Evolutionary conservation across 208 protist genomes (phyloP), one percentile per base, ranked within the genome.

Genomic region (Crithidia bombi): DNA sequence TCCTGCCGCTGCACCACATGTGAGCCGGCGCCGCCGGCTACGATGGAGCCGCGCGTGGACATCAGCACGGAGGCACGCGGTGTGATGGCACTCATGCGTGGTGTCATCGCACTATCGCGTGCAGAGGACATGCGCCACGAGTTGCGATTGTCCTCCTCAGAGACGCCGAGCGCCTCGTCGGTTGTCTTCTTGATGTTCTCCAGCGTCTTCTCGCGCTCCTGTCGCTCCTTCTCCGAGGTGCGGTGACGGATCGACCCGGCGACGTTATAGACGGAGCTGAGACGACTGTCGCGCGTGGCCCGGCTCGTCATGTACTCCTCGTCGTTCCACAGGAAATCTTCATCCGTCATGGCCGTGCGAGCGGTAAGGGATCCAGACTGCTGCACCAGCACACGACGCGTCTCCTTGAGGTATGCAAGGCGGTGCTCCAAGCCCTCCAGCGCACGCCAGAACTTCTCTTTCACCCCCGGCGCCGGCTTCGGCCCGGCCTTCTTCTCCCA

Each of bases 401-500:
- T 57, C 11, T 81, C 67, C 59, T 68, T 78, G 44, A 83, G 62
- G 47, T 78, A 79, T 26, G 63, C 61, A 3, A 87, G 41, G 35
- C 82, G 85, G 58, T 81, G 75, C 69, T 87, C 85, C 15, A 91
- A 65, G 10, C 72, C 79, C 14, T 61, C 62, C 5, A 90, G 61
- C 33, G 52, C 68, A 36, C 62, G 74, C 33, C 64, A 67, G 32
- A 90, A 39, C 33, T 62, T 67, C 41, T 73, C 69, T 38, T 74
- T 61, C 15, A 57, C 49, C 32, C 65, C 70, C 2, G 71, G 47
- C 15, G 21, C 59, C 0, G 65, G 47, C 59, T 65, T 49, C 30
- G 59, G 71, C 6, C 63, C 64, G 2, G 32, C 23, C 43, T 54
- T 65, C 32, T 55, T 43, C 64, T 81, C 75, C 28, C 44, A 46